A percentile compares a stretch with the other conserved stretches of the same genome.
These are phyloP conservation scores for Gossypium laxum DNA, from an alignment of 441 rosid genomes.

Conservation along the genomic window DNA sequence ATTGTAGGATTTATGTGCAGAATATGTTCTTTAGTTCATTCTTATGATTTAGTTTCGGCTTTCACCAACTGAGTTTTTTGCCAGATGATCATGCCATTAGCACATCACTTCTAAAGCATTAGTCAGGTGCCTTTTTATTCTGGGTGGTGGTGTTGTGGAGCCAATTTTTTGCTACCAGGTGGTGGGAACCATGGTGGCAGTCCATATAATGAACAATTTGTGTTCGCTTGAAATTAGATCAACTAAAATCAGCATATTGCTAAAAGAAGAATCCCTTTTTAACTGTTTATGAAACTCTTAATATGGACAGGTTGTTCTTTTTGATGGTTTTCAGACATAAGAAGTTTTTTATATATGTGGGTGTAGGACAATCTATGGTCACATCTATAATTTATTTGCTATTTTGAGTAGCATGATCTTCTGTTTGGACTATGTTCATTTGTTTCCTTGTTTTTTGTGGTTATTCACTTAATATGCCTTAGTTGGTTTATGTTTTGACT, in stretches of 20 bases:
- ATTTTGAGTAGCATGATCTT: background rate
- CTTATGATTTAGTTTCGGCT: background rate
- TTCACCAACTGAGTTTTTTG: background rate
- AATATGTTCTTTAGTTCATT: background rate
- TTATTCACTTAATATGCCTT: constrained; percentile 3
- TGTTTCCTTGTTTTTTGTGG: background rate
- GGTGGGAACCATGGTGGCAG: background rate
- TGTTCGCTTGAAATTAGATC: background rate
- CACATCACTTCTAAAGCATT: background rate
- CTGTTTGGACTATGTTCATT: background rate
- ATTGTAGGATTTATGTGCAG: background rate
- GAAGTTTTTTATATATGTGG: background rate
- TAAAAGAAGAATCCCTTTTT: background rate
- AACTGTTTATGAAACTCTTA: background rate
- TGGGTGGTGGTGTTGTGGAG: background rate
- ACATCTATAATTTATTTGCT: background rate
- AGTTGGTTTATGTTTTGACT: background rate
- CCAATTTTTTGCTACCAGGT: background rate
- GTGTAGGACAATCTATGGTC: background rate
- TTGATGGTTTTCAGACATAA: background rate
- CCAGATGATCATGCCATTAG: background rate
- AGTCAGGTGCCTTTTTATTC: background rate
- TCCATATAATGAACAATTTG: background rate
- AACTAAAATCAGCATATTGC: constrained; percentile 6
- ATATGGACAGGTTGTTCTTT: background rate